These are phyloP conservation scores for Laburnicola sp. DNA, from an alignment of 2,329 filamentous ascomycete species.

Conservation along the genomic window DNA sequence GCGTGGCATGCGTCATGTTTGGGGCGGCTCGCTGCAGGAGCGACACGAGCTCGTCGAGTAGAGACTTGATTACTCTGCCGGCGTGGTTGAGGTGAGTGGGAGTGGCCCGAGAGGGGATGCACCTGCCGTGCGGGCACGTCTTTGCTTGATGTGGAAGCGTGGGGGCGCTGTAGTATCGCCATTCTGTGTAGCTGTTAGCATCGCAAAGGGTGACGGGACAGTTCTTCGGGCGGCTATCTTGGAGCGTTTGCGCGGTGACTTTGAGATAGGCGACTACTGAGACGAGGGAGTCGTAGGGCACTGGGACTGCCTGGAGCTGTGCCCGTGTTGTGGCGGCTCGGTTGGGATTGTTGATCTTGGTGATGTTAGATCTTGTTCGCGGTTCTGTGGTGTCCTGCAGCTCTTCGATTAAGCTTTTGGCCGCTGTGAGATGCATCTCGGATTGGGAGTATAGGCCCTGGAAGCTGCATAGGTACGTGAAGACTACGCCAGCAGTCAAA, in stretches of 20 bases:
- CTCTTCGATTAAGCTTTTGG: constrained; percentile 1
- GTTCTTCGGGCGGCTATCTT: background rate
- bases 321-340: background rate
- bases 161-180: constrained; percentile 4
- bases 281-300: constrained; percentile 3
- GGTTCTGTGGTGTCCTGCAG: background rate
- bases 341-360: background rate
- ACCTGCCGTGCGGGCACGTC: background rate
- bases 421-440: constrained; percentile 1
- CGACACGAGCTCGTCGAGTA: constrained; percentile 4
- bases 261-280: constrained; percentile 3
- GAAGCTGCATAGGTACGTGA: constrained; percentile 3
- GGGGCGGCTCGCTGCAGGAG: background rate
- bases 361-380: background rate
- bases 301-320: background rate
- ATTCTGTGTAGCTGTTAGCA: constrained; percentile 1
- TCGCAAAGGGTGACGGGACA: background rate
- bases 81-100: constrained; percentile 1
- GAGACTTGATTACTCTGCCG: constrained; percentile 1
- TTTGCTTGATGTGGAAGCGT: background rate
- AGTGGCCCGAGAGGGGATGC: constrained; percentile 3
- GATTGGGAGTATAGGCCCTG: constrained; percentile 1
- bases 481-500: constrained; percentile 2
- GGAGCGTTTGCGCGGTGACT: background rate
- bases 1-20: background rate